phyloP scores from a whole-genome alignment of 805 yeast genomes.

The Teunomyces gatunensis region DNA sequence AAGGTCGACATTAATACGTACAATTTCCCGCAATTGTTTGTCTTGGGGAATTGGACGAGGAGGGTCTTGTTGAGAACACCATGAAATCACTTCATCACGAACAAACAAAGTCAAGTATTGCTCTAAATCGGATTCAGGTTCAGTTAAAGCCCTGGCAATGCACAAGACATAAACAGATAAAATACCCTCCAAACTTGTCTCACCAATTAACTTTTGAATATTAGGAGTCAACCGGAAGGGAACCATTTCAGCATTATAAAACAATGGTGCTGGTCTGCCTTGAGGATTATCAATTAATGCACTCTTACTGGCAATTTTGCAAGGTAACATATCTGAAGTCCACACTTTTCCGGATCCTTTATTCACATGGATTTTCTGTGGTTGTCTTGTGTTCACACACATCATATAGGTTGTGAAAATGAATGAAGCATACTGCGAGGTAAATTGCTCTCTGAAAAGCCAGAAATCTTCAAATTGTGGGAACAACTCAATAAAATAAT shows the following conservation, averaged over 20 bases:
- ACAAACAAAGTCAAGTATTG: constrained; percentile 91
- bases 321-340: constrained; percentile 95
- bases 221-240: constrained; percentile 97
- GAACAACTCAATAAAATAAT: constrained; percentile 69
- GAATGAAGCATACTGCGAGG: constrained; percentile 91
- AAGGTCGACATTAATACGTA: constrained; percentile 80
- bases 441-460: constrained; percentile 93
- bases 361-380: constrained; percentile 86
- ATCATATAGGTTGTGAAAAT: constrained; percentile 91
- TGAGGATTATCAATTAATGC: constrained; percentile 30
- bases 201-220: constrained; percentile 90
- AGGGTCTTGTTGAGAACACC: constrained; percentile 85
- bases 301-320: constrained; percentile 61
- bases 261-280: constrained; percentile 71
- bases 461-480: constrained; percentile 90
- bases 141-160: constrained; percentile 84
- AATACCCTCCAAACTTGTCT: constrained; percentile 89
- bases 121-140: constrained; percentile 89
- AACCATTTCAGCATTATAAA: constrained; percentile 87
- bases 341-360: constrained; percentile 82
- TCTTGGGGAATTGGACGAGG: constrained; percentile 75
- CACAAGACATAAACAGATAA: constrained; percentile 79
- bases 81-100: constrained; percentile 90
- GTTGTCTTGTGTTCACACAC: constrained; percentile 89
- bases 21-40: constrained; percentile 81